Evolutionary conservation across 2,329 filamentous ascomycete genomes (phyloP).

Genomic region (Talaromyces sp.): DNA sequence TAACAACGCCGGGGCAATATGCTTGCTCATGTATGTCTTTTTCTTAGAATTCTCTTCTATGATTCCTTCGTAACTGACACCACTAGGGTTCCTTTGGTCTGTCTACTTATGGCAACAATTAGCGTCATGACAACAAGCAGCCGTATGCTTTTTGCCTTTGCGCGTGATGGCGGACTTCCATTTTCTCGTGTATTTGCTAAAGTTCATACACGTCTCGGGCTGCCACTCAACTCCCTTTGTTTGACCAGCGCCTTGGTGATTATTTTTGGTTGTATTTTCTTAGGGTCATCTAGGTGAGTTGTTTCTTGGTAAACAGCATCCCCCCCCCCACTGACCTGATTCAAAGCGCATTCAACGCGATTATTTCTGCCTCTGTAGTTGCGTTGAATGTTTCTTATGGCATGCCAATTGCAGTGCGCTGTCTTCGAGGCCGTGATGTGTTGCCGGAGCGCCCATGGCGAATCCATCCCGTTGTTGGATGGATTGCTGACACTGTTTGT

Average conservation of each 20-base stretch:
- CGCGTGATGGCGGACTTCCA: conserved; percentile 61
- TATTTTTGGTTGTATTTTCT: conserved; percentile 63
- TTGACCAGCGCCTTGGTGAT: conserved; percentile 57
- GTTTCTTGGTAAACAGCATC: conserved; percentile 14
- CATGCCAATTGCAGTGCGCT: conserved; percentile 65
- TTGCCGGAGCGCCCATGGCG: conserved; percentile 57
- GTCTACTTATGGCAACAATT: conserved; percentile 57
- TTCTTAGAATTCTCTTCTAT: background rate
- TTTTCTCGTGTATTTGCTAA: conserved; percentile 54
- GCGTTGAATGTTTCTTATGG: conserved; percentile 66
- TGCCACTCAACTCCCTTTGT: conserved; percentile 61
- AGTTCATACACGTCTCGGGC: conserved; percentile 55
- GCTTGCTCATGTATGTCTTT: conserved; percentile 49
- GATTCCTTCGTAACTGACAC: background rate
- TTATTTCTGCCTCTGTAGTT: conserved; percentile 65
- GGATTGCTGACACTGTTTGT: conserved; percentile 52
- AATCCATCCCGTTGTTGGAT: conserved; percentile 50
- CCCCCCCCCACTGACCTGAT: background rate
- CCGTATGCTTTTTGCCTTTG: conserved; percentile 63
- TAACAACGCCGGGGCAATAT: conserved; percentile 56
- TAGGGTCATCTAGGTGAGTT: conserved; percentile 49
- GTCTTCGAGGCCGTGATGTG: conserved; percentile 58
- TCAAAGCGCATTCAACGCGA: conserved; percentile 61
- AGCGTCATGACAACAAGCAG: conserved; percentile 61
- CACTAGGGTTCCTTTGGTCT: conserved; percentile 52